Percentiles rank a stretch among this genome's conserved stretches.
Conservation (phyloP, 768 basidiomycete genomes). For the Serendipita vermifera region DNA sequence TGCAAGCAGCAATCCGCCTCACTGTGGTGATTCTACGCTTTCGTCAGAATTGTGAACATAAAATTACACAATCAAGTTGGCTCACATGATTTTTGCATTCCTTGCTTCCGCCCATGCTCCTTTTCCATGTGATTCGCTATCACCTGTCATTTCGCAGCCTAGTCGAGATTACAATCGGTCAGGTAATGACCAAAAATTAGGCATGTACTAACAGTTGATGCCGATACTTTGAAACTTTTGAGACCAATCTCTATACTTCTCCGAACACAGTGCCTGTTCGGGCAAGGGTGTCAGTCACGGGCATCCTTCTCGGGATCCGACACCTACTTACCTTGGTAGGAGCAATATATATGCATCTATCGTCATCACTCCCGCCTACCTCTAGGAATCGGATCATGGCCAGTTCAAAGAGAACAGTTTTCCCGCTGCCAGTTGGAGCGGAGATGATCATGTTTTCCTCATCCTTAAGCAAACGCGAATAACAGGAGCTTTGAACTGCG, state of each 20-base stretch:
- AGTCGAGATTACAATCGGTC: slow-evolving; percentile 3
- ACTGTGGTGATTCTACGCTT: slow-evolving; percentile 64
- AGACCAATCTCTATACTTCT: slow-evolving; percentile 74
- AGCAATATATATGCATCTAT: slow-evolving; percentile 81
- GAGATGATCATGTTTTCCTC: slow-evolving; percentile 50
- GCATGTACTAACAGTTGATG: slow-evolving; percentile 46
- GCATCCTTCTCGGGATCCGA: background rate
- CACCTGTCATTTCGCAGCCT: slow-evolving; percentile 90
- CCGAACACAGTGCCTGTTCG: slow-evolving; percentile 69
- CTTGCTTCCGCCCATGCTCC: slow-evolving; percentile 63
- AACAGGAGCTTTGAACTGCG: slow-evolving; percentile 75
- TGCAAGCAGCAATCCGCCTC: slow-evolving; percentile 16
- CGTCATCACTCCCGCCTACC: slow-evolving; percentile 22
- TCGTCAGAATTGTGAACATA: background rate
- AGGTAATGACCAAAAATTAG: slow-evolving; percentile 5
- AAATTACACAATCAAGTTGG: slow-evolving; percentile 11
- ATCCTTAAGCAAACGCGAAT: slow-evolving; percentile 19
- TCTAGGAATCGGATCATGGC: slow-evolving; percentile 66
- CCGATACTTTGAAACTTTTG: slow-evolving; percentile 64
- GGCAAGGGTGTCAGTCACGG: background rate
- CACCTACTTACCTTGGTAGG: slow-evolving; percentile 60
- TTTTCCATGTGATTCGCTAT: slow-evolving; percentile 56
- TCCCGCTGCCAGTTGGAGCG: slow-evolving; percentile 96
- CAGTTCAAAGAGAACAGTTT: slow-evolving; percentile 90
- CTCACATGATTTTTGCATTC: slow-evolving; percentile 66